A percentile compares a stretch with the other conserved stretches of the same genome.
phyloP scores from a whole-genome alignment of 176 grass and related monocot genomes.

The Phoenix roebelenii region DNA sequence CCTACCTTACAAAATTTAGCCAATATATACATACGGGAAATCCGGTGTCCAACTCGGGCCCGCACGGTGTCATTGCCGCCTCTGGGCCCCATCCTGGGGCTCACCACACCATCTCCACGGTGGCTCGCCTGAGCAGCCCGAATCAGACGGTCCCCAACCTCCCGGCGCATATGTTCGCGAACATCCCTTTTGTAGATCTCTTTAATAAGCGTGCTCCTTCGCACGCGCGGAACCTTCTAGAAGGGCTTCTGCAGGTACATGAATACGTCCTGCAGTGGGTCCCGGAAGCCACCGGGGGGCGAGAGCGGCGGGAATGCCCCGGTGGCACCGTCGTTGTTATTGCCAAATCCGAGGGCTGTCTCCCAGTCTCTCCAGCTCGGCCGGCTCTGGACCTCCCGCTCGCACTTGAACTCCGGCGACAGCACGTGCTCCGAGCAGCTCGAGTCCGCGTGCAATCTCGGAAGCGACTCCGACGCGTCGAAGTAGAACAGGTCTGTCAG shows the following conservation, averaged over 20 bases:
- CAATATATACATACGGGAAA: too few relatives aligned
- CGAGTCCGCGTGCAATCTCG: conserved; percentile 34
- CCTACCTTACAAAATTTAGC: too few relatives aligned
- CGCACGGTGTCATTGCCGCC: too few relatives aligned
- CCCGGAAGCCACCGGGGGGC: conserved; percentile 20
- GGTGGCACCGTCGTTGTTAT: conserved; percentile 11
- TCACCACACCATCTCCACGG: too few relatives aligned
- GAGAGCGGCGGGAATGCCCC: conserved; percentile 25
- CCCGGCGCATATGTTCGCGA: too few relatives aligned
- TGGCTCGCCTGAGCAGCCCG: too few relatives aligned
- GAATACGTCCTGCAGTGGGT: conserved; percentile 45
- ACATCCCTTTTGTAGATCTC: too few relatives aligned
- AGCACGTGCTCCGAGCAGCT: conserved; percentile 75
- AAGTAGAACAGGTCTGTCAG: conserved; percentile 46
- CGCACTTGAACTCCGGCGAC: conserved; percentile 46
- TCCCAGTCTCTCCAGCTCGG: conserved; percentile 23
- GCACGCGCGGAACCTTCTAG: too few relatives aligned
- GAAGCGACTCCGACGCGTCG: conserved; percentile 38
- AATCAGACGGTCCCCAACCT: too few relatives aligned
- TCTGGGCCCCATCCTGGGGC: too few relatives aligned
- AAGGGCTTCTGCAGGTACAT: conserved; percentile 30
- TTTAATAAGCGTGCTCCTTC: too few relatives aligned
- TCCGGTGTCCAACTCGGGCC: too few relatives aligned
- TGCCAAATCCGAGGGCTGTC: conserved; percentile 21
- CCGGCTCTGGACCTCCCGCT: conserved; percentile 64